These are phyloP conservation scores for Apiospora hydei DNA, from an alignment of 2,329 filamentous ascomycete species.

Conservation along the genomic window DNA sequence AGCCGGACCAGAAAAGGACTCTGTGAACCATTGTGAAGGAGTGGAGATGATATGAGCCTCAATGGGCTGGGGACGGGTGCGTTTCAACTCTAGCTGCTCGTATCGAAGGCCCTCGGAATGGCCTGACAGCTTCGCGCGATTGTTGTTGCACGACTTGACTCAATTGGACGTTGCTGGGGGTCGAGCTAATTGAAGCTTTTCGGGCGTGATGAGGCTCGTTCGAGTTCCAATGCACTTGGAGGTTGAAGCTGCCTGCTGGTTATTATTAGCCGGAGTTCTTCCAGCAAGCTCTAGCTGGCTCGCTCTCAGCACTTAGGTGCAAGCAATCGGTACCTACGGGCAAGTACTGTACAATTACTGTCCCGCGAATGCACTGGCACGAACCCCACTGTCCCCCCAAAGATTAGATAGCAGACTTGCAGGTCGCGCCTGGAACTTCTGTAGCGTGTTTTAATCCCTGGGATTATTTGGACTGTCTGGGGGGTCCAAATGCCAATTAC, in stretches of 20 bases:
- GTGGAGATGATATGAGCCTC: slow-evolving; percentile 34
- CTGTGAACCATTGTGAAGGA: slow-evolving; percentile 63
- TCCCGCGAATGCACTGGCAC: background rate
- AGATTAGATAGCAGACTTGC: slow-evolving; percentile 15
- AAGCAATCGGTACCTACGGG: background rate
- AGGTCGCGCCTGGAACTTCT: slow-evolving; percentile 14
- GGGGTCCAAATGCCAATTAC: background rate
- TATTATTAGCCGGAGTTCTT: slow-evolving; percentile 11
- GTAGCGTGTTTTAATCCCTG: slow-evolving; percentile 15
- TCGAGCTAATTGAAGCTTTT: slow-evolving; percentile 17
- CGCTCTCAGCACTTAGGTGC: too few relatives aligned
- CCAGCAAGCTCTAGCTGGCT: background rate
- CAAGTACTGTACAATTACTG: background rate
- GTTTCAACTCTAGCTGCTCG: slow-evolving; percentile 17
- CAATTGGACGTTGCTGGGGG: slow-evolving; percentile 20
- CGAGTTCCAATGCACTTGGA: background rate
- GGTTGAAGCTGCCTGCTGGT: slow-evolving; percentile 8
- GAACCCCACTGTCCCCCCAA: slow-evolving; percentile 1
- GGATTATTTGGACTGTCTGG: background rate
- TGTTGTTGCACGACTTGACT: slow-evolving; percentile 12
- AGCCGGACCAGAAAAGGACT: slow-evolving; percentile 85
- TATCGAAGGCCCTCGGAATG: slow-evolving; percentile 18
- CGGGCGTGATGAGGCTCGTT: slow-evolving; percentile 16
- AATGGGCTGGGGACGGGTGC: slow-evolving; percentile 30
- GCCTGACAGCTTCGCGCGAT: slow-evolving; percentile 16